A percentile compares a stretch with the other conserved stretches of the same genome.
Evolutionary conservation across 1,139 yeast species (phyloP).

Genomic region (Saccharomycopsis crataegensis): DNA sequence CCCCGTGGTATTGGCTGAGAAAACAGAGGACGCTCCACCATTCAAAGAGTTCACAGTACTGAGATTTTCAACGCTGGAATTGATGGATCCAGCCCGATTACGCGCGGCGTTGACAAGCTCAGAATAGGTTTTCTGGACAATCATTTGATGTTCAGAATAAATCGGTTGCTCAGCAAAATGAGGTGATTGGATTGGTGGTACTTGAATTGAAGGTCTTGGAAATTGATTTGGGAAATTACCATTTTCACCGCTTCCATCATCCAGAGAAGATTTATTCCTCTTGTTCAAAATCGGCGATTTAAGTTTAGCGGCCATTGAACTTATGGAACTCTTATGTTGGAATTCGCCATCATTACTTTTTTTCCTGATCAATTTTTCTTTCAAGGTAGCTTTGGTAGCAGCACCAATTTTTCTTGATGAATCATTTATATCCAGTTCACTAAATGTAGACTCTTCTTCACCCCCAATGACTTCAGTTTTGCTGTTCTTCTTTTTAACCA

Average conservation of each 20-base stretch:
- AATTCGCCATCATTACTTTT: background rate
- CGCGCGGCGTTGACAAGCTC: background rate
- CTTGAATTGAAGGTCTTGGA: background rate
- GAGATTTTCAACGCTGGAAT: slow-evolving; percentile 6
- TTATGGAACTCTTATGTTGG: background rate
- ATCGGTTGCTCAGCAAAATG: too few relatives aligned
- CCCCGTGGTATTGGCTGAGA: slow-evolving; percentile 4
- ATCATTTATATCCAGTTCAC: background rate
- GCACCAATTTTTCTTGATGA: background rate
- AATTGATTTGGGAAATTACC: background rate
- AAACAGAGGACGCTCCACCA: slow-evolving; percentile 7
- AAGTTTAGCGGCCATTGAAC: slow-evolving; percentile 4
- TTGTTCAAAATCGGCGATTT: slow-evolving; percentile 12
- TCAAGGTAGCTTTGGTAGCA: slow-evolving; percentile 6
- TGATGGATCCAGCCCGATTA: slow-evolving; percentile 5
- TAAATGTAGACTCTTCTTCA: background rate
- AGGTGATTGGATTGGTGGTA: background rate
- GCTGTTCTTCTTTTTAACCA: background rate
- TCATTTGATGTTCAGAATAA: background rate
- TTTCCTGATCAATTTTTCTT: slow-evolving; percentile 8
- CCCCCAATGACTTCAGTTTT: background rate
- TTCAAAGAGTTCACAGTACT: slow-evolving; percentile 6
- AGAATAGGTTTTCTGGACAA: background rate
- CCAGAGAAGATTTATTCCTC: background rate
- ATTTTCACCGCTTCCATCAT: background rate